Base-by-base conservation (phyloP, 495 filamentous ascomycete genomes). In the Penicillium soppii region DNA sequence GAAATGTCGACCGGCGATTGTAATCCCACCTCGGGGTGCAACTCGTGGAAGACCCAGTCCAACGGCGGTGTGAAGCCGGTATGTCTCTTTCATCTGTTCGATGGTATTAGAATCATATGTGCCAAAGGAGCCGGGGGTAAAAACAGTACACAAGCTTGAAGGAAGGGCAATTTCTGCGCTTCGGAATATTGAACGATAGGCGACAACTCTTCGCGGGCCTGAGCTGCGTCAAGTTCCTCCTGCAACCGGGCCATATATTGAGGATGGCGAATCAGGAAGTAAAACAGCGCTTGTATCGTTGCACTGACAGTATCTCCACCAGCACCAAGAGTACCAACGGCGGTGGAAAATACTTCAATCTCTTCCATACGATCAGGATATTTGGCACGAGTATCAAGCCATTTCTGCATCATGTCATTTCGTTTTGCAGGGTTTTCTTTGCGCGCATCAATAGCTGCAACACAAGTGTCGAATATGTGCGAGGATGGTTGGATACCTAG, bases 61-160 rank as follows among this genome's bases (percentile, higher is more conserved):
- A 5, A 69, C 62, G 12, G 62, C 62, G 27, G 63, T 38, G 36
- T 67, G 59, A 56, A 58, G 82, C 5, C 77, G 80, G 23, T 76
- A 76, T 15, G 78, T 72, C 53, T 84, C 82, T 57, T 77, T 72
- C 52, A 82, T 72, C 68, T 71, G 40, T 19, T 32, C n/a, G 15
- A 15, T 6, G 25, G 17, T 7, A 4, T 47, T 4, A 3, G 4
- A n/a, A n/a, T n/a, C n/a, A n/a, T n/a, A n/a, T n/a, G n/a, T n/a
- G n/a, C n/a, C n/a, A n/a, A n/a, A n/a, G n/a, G n/a, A n/a, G n/a
- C n/a, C n/a, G n/a, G n/a, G n/a, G n/a, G n/a, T n/a, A n/a, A n/a
- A n/a, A n/a, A n/a, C 30, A 26, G 9, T 56, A 69, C 66, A 53
- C 67, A 67, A 56, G 71, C 62, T 51, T 73, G 68, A 17, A 74